Evolutionary conservation across 2,329 filamentous ascomycete genomes (phyloP), one percentile per base, ranked within the genome.

Genomic region (Fusarium verticillioides): DNA sequence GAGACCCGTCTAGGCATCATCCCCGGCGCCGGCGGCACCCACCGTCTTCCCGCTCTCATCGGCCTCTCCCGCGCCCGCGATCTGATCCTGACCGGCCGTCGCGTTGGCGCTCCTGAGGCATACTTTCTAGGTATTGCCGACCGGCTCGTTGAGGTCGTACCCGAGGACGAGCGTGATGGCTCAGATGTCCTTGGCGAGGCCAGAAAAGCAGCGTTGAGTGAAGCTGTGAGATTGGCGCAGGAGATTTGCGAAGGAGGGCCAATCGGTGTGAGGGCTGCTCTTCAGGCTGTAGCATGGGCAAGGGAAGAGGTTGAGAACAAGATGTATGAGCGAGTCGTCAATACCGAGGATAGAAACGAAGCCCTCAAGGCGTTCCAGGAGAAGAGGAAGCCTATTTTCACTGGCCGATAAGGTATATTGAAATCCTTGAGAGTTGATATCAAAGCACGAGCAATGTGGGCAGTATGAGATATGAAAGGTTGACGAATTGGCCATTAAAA

Each of bases 1-100:
- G 96, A 99, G 82, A 98, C 96, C 4, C 89, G 95, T 5, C 88
- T 99, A 5, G 96, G 93, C 63, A 99, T 99, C 80, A 93, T 99
- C 73, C 96, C 96, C 7, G 96, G 96, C 66, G 96, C 96, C 5
- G 96, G 96, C 47, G 96, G 96, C 68, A 98, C 96, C 2, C 94
- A 94, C 82, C 92, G 96, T 15, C 90, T 99, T 2, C 94, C 95
- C 4, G 89, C 88, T 13, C 83, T 99, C 26, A 92, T 99, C 73
- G 96, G 96, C 9, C 84, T 93, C 30, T 86, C 88, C 32, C 91
- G 95, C 62, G 96, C 96, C n/a, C 88, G 95, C 57, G 96, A 99
- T 82, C 85, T 98, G 77, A 92, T 98, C 58, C 86, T 98, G 13
- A 98, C 96, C 0, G 96, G 96, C 7, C 90, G 96, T n/a, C 88